Evolutionary conservation across 2,329 filamentous ascomycete genomes (phyloP), one percentile per base, ranked within the genome.

Genomic region (Penicillium sp.): DNA sequence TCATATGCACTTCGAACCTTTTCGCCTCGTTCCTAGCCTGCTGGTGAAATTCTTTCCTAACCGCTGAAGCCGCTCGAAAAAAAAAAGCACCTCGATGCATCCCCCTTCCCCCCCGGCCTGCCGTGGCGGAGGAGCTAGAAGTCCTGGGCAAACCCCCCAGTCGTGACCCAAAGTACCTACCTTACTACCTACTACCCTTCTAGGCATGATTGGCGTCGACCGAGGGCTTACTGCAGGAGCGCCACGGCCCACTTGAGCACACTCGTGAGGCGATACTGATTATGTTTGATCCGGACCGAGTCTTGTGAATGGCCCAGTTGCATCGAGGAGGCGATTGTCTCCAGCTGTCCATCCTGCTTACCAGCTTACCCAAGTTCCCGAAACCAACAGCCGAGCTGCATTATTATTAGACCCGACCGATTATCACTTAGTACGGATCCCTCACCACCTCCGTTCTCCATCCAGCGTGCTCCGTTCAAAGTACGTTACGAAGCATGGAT

Each of bases 41-140:
- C 27, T n/a, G 24, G 10, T 16, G 9, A 55, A 63, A 63, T 64
- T 40, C 63, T 40, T 16, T 19, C 50, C 39, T 66, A 66, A 62
- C 62, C 65, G 65, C 66, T 63, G 65, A 60, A 61, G 63, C 59
- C 66, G 66, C 60, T 56, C 18, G 7, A 50, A 60, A 65, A 68
- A 64, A 57, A 55, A 7, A 60, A 55, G 14, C 24, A 27, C 31
- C 35, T 37, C 37, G 27, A 39, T 24, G 39, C 41, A 27, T 31
- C 7, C 22, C 5, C 35, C 13, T 53, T 27, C 3, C 37, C 36
- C 44, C 24, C 46, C 5, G 41, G 22, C n/a, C 41, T 44, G 9
- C 41, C n/a, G 18, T 41, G 39, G 18, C 39, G 10, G 39, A 41
- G 41, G 24, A 24, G 43, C 43, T 27, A 16, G 43, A 18, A 19